These are phyloP conservation scores for Ogataea salicorniae DNA, from an alignment of 805 yeast species.

Conservation along the genomic window DNA sequence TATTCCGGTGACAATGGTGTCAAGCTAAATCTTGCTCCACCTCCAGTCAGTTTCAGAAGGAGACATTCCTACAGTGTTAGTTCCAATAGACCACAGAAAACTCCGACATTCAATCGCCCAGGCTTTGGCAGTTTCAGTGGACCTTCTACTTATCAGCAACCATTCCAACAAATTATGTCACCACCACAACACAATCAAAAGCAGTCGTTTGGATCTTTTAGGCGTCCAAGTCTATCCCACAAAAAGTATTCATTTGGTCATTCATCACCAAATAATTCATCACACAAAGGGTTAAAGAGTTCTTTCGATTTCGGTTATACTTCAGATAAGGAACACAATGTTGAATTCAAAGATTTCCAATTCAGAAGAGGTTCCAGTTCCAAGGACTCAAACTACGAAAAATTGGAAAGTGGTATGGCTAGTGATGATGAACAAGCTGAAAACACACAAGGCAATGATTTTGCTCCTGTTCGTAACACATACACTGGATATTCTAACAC, in stretches of 20 bases:
- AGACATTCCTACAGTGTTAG: constrained; percentile 27
- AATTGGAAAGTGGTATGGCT: constrained; percentile 5
- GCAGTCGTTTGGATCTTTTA: constrained; percentile 9
- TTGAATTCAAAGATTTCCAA: constrained; percentile 1
- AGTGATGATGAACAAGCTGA: constrained; percentile 13
- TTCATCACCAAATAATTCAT: constrained; percentile 10
- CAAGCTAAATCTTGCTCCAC: constrained; percentile 57
- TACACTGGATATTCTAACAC: constrained; percentile 23
- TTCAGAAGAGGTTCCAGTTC: constrained; percentile 4
- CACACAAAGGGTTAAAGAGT: constrained; percentile 12
- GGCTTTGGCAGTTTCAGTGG: constrained; percentile 16
- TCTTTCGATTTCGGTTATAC: constrained; percentile 12
- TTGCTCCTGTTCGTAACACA: constrained; percentile 20
- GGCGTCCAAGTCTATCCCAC: neutral
- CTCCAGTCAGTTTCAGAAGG: constrained; percentile 63
- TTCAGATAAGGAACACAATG: constrained; percentile 3
- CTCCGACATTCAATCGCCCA: constrained; percentile 14
- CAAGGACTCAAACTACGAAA: constrained; percentile 8
- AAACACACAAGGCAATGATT: constrained; percentile 10
- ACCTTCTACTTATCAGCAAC: constrained; percentile 11
- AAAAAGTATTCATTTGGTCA: constrained; percentile 14
- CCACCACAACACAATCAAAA: constrained; percentile 2
- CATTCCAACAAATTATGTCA: constrained; percentile 2
- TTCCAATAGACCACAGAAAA: constrained; percentile 8
- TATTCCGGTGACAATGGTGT: constrained; percentile 23